phyloP scores from a whole-genome alignment of 192 early-diverging fungal species.

The Rhizophagus clarus region DNA sequence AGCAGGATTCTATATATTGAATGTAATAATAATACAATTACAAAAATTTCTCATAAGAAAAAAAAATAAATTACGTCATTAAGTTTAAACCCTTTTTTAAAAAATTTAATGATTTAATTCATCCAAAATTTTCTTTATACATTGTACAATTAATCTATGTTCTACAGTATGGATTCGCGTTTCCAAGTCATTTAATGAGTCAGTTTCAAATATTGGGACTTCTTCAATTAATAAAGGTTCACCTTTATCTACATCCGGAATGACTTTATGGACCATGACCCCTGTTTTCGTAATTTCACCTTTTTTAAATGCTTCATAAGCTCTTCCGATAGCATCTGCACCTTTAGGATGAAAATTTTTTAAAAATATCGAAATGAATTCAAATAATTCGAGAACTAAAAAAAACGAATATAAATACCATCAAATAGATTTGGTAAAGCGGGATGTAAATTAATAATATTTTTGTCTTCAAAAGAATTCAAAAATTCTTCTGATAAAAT shows the following conservation, averaged over 20 bases:
- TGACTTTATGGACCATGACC: constrained; percentile 94
- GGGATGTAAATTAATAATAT: constrained; percentile 95
- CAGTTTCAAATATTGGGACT: constrained; percentile 75
- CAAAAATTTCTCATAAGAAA: no score
- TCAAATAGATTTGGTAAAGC: constrained; percentile 96
- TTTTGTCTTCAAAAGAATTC: constrained; percentile 57
- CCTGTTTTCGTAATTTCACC: constrained; percentile 76
- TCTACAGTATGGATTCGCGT: constrained; percentile 87
- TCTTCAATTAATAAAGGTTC: constrained; percentile 78
- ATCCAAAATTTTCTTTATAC: constrained; percentile 57
- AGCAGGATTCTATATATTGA: no score
- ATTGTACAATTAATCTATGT: constrained; percentile 86
- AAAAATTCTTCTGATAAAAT: constrained; percentile 90
- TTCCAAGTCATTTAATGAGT: constrained; percentile 83
- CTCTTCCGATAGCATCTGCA: constrained; percentile 93
- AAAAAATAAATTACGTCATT: no score
- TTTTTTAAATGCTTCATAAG: constrained; percentile 82
- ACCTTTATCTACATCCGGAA: constrained; percentile 96
- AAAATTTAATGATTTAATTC: constrained; percentile 29
- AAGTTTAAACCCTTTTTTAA: not conserved
- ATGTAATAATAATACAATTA: no score
- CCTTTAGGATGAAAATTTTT: constrained; percentile 34
- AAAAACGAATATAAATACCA: constrained; percentile 34
- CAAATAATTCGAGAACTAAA: not conserved
- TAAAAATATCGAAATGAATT: not conserved